Conservation (phyloP, 1,284 basidiomycete genomes). For the Malassezia sympodialis region DNA sequence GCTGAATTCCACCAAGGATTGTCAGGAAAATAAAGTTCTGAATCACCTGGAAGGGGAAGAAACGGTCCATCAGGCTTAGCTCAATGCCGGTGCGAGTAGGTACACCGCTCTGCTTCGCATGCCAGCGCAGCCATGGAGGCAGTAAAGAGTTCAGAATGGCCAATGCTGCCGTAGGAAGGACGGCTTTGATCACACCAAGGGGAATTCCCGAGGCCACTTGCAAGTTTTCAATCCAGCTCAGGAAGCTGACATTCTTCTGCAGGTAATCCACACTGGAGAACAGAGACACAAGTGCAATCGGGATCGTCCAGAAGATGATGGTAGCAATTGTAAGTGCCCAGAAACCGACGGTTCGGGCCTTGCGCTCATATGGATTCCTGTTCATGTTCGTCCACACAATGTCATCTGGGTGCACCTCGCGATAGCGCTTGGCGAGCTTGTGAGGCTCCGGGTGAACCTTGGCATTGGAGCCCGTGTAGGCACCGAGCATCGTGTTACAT, state of each 20-base stretch:
- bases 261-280: constrained; percentile 71
- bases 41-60: constrained; percentile 70
- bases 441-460: constrained; percentile 37
- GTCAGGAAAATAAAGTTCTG: constrained; percentile 47
- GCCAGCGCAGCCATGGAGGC: constrained; percentile 69
- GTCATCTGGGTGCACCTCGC: constrained; percentile 52
- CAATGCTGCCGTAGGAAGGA: constrained; percentile 70
- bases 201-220: constrained; percentile 41
- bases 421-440: constrained; percentile 35
- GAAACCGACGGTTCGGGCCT: constrained; percentile 53
- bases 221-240: constrained; percentile 71
- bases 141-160: constrained; percentile 83
- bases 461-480: constrained; percentile 29
- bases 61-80: constrained; percentile 78
- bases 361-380: constrained; percentile 78
- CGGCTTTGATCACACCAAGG: constrained; percentile 64
- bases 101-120: constrained; percentile 69
- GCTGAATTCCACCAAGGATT: constrained; percentile 31
- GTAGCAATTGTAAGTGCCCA: constrained; percentile 56
- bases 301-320: constrained; percentile 56
- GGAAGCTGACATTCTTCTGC: constrained; percentile 59
- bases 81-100: constrained; percentile 72
- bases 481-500: constrained; percentile 80
- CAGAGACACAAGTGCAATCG: constrained; percentile 64
- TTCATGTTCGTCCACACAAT: constrained; percentile 80